A percentile compares a stretch with the other conserved stretches of the same genome.
Evolutionary conservation across 768 basidiomycete species (phyloP).

Genomic region (Calocera cornea): DNA sequence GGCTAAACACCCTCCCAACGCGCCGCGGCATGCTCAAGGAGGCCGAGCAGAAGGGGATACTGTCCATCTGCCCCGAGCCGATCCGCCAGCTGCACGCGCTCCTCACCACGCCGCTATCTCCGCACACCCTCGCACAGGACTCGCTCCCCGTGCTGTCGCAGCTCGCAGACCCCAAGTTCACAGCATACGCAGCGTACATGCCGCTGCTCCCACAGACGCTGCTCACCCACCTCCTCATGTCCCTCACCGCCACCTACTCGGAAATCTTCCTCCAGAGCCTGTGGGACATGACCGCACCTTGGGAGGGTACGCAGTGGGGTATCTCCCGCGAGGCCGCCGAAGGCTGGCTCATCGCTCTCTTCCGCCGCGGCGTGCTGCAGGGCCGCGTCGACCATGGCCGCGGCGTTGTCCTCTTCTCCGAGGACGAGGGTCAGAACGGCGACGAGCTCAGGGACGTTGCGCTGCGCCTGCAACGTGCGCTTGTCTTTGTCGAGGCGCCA

Average conservation of each 20-base stretch:
- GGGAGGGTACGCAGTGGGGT: conserved; percentile 3
- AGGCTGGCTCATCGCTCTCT: conserved; percentile 86
- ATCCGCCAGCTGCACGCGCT: conserved; percentile 73
- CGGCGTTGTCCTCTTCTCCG: conserved; percentile 60
- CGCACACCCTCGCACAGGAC: conserved; percentile 64
- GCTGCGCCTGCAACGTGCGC: conserved; percentile 23
- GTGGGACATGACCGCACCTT: background rate
- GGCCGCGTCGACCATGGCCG: conserved; percentile 81
- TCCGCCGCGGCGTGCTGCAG: conserved; percentile 69
- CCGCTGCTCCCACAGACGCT: conserved; percentile 83
- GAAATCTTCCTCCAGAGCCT: conserved; percentile 16
- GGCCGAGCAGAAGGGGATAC: conserved; percentile 58
- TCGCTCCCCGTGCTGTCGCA: conserved; percentile 64
- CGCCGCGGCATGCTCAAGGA: conserved; percentile 75
- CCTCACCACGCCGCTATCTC: conserved; percentile 88
- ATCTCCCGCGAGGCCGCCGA: conserved; percentile 28
- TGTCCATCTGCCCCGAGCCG: conserved; percentile 58
- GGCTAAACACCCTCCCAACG: conserved; percentile 70
- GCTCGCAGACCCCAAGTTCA: conserved; percentile 33
- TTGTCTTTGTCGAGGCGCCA: conserved; percentile 10
- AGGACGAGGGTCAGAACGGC: background rate
- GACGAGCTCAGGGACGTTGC: conserved; percentile 1
- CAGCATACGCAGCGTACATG: conserved; percentile 66
- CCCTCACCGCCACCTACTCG: conserved; percentile 79
- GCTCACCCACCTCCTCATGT: conserved; percentile 77